Base-by-base conservation (phyloP, 352 stramenopile species). In the Phytopythium vexans region DNA sequence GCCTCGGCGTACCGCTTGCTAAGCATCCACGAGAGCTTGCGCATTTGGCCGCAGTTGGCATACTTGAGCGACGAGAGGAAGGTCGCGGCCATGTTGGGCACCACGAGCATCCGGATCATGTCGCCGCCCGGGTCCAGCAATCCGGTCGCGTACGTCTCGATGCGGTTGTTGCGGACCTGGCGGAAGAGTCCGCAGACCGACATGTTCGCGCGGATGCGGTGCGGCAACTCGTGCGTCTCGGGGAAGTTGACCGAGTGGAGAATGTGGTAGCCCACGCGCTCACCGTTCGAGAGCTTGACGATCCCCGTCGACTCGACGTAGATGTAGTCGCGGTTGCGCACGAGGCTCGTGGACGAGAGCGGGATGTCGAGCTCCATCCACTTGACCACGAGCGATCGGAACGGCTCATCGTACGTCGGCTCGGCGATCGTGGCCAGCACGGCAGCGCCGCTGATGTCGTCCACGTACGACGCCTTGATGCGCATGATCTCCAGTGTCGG, bases 251-350 rank as follows among this genome's bases (percentile, higher is more conserved):
- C 27, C 47, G 54, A 53, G 21, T 58, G 52, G 15, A 49, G 34
- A 27, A 73, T 50, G 53, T 70, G 61, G 51, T 52, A 73, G 34
- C 64, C 64, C 0, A 73, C 14, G 44, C 66, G 55, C 14, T 66
- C 64, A n/a, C 60, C 57, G 0, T 46, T 66, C 0, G 57, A 46
- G 8, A 73, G 61, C 27, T 68, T 54, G 33, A 75, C 62, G 44
- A 80, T 66, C 3, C 72, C 72, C 0, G 64, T 83, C 51, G 72
- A 69, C 48, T 84, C 67, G 38, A 84, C 55, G 52, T 75, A 81
- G 6, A 84, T 46, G 42, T 62, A 75, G 55, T 84, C 73, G 39
- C 73, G 56, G 53, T 75, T 71, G 56, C 69, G 69, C 49, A 72
- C 57, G 1, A 70, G 40, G 0, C 60, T 45, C 21, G 54, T 58